These are phyloP conservation scores for Krasilnikovozyma curviuscula DNA, from an alignment of 768 basidiomycete species.

Conservation along the genomic window DNA sequence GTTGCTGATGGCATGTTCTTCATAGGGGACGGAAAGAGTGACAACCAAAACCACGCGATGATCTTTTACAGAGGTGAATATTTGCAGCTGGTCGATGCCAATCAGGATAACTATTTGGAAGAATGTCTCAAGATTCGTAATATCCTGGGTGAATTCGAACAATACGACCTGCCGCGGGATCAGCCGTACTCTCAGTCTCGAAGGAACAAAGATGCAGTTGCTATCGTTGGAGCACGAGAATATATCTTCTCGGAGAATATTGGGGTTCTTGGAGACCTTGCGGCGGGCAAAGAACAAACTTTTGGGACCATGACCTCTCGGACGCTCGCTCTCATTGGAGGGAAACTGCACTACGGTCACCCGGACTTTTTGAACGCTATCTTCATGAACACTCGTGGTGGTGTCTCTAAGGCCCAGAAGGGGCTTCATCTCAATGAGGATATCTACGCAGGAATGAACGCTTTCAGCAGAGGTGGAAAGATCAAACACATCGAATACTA, in stretches of 20 bases:
- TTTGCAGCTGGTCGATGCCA: slow-evolving; percentile 95
- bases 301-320: slow-evolving; percentile 94
- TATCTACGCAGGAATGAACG: slow-evolving; percentile 98
- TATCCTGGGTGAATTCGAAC: slow-evolving; percentile 90
- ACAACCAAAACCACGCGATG: slow-evolving; percentile 97
- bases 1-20: too few relatives aligned
- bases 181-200: slow-evolving; percentile 82
- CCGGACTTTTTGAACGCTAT: slow-evolving; percentile 94
- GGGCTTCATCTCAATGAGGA: slow-evolving; percentile 97
- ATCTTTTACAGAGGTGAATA: slow-evolving; percentile 98
- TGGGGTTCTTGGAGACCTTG: slow-evolving; percentile 90
- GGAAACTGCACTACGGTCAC: slow-evolving; percentile 95
- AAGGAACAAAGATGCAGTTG: slow-evolving; percentile 64
- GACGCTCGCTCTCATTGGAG: slow-evolving; percentile 88
- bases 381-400: slow-evolving; percentile 94
- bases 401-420: slow-evolving; percentile 96
- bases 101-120: slow-evolving; percentile 98
- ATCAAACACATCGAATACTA: slow-evolving; percentile 99
- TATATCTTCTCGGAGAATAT: slow-evolving; percentile 99
- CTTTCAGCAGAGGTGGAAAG: slow-evolving; percentile 80
- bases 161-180: slow-evolving; percentile 59
- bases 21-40: too few relatives aligned
- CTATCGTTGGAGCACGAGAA: slow-evolving; percentile 94
- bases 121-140: slow-evolving; percentile 98
- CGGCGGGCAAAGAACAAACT: slow-evolving; percentile 96